Percentiles rank a stretch among this genome's conserved stretches.
phyloP scores from a whole-genome alignment of 2,329 filamentous ascomycete genomes.

The Eutypella sp. region DNA sequence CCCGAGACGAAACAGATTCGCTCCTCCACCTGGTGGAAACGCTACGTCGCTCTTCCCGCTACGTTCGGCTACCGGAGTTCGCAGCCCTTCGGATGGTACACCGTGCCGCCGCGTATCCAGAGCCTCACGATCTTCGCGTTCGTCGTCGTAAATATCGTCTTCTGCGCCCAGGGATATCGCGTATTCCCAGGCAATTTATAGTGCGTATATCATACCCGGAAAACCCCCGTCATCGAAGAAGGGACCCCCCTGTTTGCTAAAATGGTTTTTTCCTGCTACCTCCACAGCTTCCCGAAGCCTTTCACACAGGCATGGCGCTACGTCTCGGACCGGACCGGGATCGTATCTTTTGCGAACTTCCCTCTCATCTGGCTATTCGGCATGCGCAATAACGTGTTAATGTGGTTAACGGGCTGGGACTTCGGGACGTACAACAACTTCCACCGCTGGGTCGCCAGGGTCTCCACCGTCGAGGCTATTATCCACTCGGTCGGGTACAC shows the following conservation, averaged over 20 bases:
- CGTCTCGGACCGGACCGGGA: slow-evolving; percentile 58
- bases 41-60: slow-evolving; percentile 33
- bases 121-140: slow-evolving; percentile 35
- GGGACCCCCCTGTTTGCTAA: too few relatives aligned
- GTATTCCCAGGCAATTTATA: slow-evolving; percentile 35
- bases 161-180: slow-evolving; percentile 32
- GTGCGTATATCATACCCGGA: too few relatives aligned
- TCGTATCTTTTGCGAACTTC: slow-evolving; percentile 59
- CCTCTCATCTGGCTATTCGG: slow-evolving; percentile 63
- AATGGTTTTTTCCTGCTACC: too few relatives aligned
- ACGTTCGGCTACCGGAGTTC: slow-evolving; percentile 39
- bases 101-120: slow-evolving; percentile 39
- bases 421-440: slow-evolving; percentile 63
- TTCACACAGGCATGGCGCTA: slow-evolving; percentile 44
- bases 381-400: slow-evolving; percentile 60
- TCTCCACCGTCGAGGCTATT: slow-evolving; percentile 57
- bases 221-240: too few relatives aligned
- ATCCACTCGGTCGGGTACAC: slow-evolving; percentile 59
- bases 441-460: slow-evolving; percentile 61
- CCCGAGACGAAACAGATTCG: not conserved
- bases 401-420: slow-evolving; percentile 65
- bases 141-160: slow-evolving; percentile 32
- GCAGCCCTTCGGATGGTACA: slow-evolving; percentile 40
- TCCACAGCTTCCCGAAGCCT: slow-evolving; percentile 28
- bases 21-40: slow-evolving; percentile 24